Evolutionary conservation across 805 yeast species (phyloP).

Genomic region (Tetrapisispora taiwanensis): DNA sequence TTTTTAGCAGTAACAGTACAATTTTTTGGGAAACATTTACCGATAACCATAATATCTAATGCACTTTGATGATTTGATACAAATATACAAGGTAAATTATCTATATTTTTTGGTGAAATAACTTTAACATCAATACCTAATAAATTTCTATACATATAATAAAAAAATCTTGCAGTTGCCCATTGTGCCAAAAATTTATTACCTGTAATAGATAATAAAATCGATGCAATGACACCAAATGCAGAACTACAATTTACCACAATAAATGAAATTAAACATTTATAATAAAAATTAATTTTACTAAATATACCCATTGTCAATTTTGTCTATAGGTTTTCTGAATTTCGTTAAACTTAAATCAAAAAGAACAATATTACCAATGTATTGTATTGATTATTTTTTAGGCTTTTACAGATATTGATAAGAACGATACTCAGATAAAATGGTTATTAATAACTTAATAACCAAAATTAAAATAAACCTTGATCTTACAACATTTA

Average conservation of each 20-base stretch:
- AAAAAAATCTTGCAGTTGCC: constrained; percentile 78
- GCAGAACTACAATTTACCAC: not conserved
- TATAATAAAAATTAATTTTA: not conserved
- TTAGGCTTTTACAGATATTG: no score
- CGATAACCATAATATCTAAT: constrained; percentile 72
- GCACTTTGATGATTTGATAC: constrained; percentile 88
- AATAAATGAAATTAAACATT: not conserved
- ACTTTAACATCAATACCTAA: constrained; percentile 65
- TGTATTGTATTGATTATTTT: no score
- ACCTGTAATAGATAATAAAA: constrained; percentile 55
- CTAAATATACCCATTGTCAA: not conserved
- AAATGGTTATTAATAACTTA: no score
- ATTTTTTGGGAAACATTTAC: constrained; percentile 74
- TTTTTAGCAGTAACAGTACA: constrained; percentile 90
- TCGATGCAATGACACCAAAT: constrained; percentile 62
- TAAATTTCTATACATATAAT: constrained; percentile 45
- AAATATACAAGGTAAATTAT: constrained; percentile 61
- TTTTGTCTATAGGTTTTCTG: no score
- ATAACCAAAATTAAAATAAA: no score
- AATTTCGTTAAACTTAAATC: no score
- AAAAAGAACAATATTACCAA: no score
- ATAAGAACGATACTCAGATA: no score
- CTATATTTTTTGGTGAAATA: constrained; percentile 51
- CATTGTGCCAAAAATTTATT: constrained; percentile 78
- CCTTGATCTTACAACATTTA: no score